Evolutionary conservation across 305 asterid species (phyloP).

Genomic region (Solanum chacoense): DNA sequence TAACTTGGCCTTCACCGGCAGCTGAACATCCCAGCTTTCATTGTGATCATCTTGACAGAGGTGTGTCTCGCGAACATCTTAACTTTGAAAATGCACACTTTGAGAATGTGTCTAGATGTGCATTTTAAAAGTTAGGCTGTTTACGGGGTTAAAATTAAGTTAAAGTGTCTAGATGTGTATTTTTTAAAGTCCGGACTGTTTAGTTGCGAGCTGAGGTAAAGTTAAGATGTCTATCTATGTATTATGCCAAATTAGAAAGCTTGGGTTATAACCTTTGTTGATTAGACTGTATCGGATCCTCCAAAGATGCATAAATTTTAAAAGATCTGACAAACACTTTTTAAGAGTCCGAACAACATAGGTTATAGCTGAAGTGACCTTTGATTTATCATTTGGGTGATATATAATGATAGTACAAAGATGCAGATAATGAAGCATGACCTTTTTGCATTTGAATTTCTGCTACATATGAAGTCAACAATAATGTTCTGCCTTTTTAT

Average conservation of each 20-base stretch:
- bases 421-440: not conserved
- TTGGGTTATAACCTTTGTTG: not conserved
- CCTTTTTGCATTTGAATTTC: not conserved
- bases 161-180: not conserved
- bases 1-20: not conserved
- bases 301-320: not conserved
- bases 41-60: not conserved
- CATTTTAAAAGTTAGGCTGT: not conserved
- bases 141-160: not conserved
- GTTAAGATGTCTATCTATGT: not conserved
- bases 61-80: not conserved
- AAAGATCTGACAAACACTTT: not conserved
- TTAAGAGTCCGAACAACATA: not conserved
- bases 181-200: not conserved
- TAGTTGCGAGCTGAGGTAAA: not conserved
- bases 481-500: not conserved
- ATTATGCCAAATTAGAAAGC: not conserved
- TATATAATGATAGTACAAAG: not conserved
- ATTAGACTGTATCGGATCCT: not conserved
- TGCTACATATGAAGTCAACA: not conserved
- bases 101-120: not conserved
- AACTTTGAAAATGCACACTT: not conserved
- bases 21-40: not conserved
- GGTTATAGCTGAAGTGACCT: not conserved
- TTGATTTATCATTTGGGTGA: not conserved